A percentile compares a stretch with the other conserved stretches of the same genome.
Evolutionary conservation across 768 basidiomycete species (phyloP).

Genomic region (Leucocoprinus leucothites): DNA sequence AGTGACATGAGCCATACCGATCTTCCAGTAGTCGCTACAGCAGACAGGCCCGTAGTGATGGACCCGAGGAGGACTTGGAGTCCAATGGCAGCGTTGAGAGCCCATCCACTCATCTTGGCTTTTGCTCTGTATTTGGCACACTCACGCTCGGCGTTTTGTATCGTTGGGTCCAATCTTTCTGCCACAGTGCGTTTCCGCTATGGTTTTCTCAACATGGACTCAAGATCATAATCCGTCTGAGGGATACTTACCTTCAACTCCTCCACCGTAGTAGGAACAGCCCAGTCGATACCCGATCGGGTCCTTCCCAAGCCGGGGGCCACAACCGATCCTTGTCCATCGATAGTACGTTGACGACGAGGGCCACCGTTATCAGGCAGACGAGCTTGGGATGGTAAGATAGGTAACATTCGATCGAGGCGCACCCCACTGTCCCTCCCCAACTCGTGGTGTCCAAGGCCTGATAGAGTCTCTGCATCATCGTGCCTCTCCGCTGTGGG

Average conservation of each 20-base stretch:
- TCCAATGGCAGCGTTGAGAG: conserved; percentile 50
- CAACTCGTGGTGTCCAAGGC: conserved; percentile 2
- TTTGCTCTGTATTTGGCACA: conserved; percentile 43
- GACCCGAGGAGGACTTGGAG: conserved; percentile 64
- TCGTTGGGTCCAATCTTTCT: conserved; percentile 54
- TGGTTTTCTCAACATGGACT: neutral
- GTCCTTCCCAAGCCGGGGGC: conserved; percentile 13
- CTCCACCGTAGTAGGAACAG: conserved; percentile 33
- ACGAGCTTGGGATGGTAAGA: conserved; percentile 12
- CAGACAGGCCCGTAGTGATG: conserved; percentile 63
- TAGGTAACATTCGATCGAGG: conserved; percentile 9
- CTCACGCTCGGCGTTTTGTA: conserved; percentile 43
- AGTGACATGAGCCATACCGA: conserved; percentile 30
- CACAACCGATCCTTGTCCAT: conserved; percentile 13
- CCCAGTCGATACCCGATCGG: conserved; percentile 35
- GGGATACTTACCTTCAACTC: conserved; percentile 16
- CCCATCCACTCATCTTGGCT: conserved; percentile 37
- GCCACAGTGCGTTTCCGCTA: conserved; percentile 35
- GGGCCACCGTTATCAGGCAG: neutral
- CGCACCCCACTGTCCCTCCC: conserved; percentile 6
- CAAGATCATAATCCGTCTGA: no score
- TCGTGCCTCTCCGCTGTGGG: conserved; percentile 7
- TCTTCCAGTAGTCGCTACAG: conserved; percentile 34
- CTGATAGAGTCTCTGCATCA: conserved; percentile 12
- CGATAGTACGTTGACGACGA: conserved; percentile 15